phyloP scores from a whole-genome alignment of 441 rosid species.

The Geranium incanum region DNA sequence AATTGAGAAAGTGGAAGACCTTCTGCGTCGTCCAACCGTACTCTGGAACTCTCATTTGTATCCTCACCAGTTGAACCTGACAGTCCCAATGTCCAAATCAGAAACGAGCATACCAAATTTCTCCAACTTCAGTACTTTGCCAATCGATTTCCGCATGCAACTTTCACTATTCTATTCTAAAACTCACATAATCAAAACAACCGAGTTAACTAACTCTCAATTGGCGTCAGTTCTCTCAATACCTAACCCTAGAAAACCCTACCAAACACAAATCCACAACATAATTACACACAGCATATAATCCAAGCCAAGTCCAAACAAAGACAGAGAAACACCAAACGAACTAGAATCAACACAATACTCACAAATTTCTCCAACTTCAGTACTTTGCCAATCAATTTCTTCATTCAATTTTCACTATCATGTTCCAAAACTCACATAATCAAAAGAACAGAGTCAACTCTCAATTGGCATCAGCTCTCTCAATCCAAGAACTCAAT shows the following conservation, averaged over 20 bases:
- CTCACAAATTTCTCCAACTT: background rate
- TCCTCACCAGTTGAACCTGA: conserved; percentile 75
- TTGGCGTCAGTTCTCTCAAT: background rate
- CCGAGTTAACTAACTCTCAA: background rate
- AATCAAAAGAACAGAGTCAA: background rate
- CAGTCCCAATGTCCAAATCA: background rate
- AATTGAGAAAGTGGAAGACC: conserved; percentile 85
- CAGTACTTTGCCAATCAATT: background rate
- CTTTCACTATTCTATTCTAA: background rate
- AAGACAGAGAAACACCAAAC: background rate
- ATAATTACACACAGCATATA: background rate
- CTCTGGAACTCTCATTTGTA: conserved; percentile 83
- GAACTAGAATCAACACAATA: background rate
- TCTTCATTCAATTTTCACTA: background rate
- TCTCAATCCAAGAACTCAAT: background rate
- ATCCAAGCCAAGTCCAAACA: background rate
- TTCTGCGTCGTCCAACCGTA: conserved; percentile 95
- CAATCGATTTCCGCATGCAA: background rate
- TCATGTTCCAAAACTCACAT: background rate
- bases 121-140: background rate
- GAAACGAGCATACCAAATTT: background rate
- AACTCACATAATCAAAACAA: background rate
- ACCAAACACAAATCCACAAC: background rate
- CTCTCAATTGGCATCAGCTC: background rate
- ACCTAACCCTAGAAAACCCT: conserved; percentile 9